Conservation (phyloP, 805 yeast genomes). For the Barnettozyma wickerhamii region DNA sequence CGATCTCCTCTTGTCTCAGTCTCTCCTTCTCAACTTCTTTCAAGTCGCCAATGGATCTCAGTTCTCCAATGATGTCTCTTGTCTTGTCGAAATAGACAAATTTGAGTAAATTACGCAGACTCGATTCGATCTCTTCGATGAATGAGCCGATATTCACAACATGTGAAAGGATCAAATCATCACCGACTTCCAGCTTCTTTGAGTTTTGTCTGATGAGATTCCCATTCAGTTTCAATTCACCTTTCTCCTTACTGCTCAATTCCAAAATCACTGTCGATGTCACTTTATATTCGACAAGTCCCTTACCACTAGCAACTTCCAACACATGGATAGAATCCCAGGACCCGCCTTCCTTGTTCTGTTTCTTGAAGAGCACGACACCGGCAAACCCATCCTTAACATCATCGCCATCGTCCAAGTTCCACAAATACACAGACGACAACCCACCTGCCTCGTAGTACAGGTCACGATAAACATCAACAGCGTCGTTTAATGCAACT, state of each 20-base stretch:
- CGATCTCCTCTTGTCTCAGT: conserved; percentile 7
- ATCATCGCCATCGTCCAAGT: conserved; percentile 48
- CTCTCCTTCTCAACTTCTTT: conserved; percentile 5
- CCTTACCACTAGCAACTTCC: conserved; percentile 49
- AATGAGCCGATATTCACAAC: conserved; percentile 80
- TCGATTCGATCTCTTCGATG: conserved; percentile 85
- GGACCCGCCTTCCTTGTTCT: conserved; percentile 33
- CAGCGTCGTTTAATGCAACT: conserved; percentile 78
- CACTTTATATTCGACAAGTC: conserved; percentile 52
- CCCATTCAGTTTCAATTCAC: conserved; percentile 60
- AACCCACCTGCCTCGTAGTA: conserved; percentile 89
- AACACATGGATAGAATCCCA: conserved; percentile 97
- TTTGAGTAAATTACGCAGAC: conserved; percentile 80
- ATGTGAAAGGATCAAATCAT: conserved; percentile 50
- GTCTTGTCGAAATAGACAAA: conserved; percentile 96
- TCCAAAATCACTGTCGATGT: conserved; percentile 88
- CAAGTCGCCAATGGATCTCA: conserved; percentile 37
- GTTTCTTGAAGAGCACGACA: conserved; percentile 79
- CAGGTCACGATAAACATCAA: conserved; percentile 87
- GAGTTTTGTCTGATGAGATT: conserved; percentile 81
- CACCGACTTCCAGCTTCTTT: conserved; percentile 38
- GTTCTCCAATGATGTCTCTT: conserved; percentile 75
- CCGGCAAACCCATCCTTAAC: conserved; percentile 69
- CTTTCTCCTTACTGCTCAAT: conserved; percentile 33
- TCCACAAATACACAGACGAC: conserved; percentile 91